Evolutionary conservation across 148 eudicot species (phyloP), one percentile per base, ranked within the genome.

Genomic region (Vaccinium vitisidaea): DNA sequence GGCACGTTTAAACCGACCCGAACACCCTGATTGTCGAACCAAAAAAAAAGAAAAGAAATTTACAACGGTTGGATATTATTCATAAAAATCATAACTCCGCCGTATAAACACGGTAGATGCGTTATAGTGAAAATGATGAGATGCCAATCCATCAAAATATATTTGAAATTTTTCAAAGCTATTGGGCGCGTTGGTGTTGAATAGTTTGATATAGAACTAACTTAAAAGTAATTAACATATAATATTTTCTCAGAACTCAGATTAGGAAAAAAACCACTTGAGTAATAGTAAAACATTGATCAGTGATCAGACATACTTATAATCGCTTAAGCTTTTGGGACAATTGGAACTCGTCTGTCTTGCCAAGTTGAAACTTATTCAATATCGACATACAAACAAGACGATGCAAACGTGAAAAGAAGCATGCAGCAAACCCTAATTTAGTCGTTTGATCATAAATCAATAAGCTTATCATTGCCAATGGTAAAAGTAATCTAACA

Each of bases 121-220:
- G 1, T n/a, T 39, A 74, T 74, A 65, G 8, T 30, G 70, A 74
- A 36, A 36, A 74, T 49, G 30, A 77, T 48, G 58, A 14, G 56
- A 77, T 14, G n/a, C 80, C n/a, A 48, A 49, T 13, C 80, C 21
- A 77, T 77, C 80, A 48, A 25, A 48, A 23, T 77, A 50, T 58
- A 50, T n/a, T 21, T 49, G 55, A 12, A 21, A 12, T 23, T 76
- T 46, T 1, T 23, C 10, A 30, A 27, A 32, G 75, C 21, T 15
- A 71, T 32, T 71, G 46, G 19, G 25, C 48, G 12, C 14, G 75
- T 5, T 70, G 75, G 46, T n/a, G 32, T 30, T 65, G 70, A 5
- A 10, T 23, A 65, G 71, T 14, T 10, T 65, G 30, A 23, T 23
- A 65, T 10, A 23, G n/a, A 65, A 30, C 71, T 36, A 65, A 65